Percentiles rank a stretch among this genome's conserved stretches.
phyloP scores from a whole-genome alignment of 176 grass and related monocot species.

The Tillandsia fasciculata region DNA sequence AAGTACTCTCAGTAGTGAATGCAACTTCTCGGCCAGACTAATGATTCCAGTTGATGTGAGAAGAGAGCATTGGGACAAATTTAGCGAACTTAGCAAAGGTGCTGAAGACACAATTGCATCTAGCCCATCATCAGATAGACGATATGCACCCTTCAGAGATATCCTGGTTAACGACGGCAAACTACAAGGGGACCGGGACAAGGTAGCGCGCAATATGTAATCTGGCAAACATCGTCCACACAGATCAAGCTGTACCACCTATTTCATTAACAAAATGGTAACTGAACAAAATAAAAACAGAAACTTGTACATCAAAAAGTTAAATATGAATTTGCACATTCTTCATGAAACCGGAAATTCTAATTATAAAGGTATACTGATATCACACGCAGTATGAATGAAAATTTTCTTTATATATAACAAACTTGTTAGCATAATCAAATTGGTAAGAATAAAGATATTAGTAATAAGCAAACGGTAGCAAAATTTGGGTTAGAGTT shows the following conservation, averaged over 20 bases:
- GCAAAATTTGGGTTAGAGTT: too few relatives aligned
- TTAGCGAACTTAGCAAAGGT: constrained; percentile 53
- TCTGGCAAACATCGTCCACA: constrained; percentile 89
- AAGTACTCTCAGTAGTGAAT: constrained; percentile 49
- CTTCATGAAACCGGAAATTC: too few relatives aligned
- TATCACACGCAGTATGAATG: too few relatives aligned
- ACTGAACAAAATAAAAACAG: too few relatives aligned
- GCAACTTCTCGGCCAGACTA: constrained; percentile 40
- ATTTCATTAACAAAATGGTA: constrained; percentile 22
- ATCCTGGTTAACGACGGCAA: constrained; percentile 60
- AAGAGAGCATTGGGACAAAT: constrained; percentile 79
- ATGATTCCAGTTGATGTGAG: constrained; percentile 64
- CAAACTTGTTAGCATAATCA: too few relatives aligned
- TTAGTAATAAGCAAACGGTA: too few relatives aligned
- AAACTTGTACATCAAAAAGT: too few relatives aligned
- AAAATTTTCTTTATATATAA: too few relatives aligned
- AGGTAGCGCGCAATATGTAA: constrained; percentile 54
- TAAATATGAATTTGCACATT: background rate
- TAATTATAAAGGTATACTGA: too few relatives aligned
- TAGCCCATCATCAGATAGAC: constrained; percentile 75
- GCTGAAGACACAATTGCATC: constrained; percentile 52
- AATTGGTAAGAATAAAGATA: too few relatives aligned
- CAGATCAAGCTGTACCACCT: constrained; percentile 77
- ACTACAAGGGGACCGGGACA: constrained; percentile 50
- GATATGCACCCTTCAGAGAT: constrained; percentile 76